phyloP scores from a whole-genome alignment of 768 basidiomycete species.

The Plicaturopsis crispa region DNA sequence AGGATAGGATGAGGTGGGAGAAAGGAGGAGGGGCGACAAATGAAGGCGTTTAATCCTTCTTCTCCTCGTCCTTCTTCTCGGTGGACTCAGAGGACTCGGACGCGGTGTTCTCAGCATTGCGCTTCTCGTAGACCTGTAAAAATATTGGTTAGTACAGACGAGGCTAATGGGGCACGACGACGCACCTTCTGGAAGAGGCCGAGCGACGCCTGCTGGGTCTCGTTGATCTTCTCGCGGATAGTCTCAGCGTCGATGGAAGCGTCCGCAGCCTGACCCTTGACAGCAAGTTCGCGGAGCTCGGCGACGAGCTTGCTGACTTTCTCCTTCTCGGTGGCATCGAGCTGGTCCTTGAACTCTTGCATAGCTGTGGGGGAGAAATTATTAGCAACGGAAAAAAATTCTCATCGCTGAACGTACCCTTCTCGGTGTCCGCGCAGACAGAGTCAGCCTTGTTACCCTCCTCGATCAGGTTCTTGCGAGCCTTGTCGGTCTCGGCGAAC shows the following conservation, averaged over 20 bases:
- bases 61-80: constrained; percentile 51
- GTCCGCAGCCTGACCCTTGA: constrained; percentile 87
- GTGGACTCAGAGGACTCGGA: constrained; percentile 27
- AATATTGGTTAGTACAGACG: background rate
- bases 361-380: constrained; percentile 46
- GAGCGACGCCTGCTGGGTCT: constrained; percentile 91
- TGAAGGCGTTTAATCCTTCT: constrained; percentile 63
- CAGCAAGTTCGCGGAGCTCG: constrained; percentile 84
- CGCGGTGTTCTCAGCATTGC: constrained; percentile 60
- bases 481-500: constrained; percentile 90
- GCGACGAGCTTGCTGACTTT: constrained; percentile 83
- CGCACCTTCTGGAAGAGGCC: constrained; percentile 91
- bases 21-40: constrained; percentile 3
- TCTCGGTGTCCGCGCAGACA: constrained; percentile 91
- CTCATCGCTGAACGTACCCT: constrained; percentile 44
- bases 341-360: constrained; percentile 96
- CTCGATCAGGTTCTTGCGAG: constrained; percentile 82
- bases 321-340: constrained; percentile 87
- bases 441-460: constrained; percentile 96
- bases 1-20: constrained; percentile 6
- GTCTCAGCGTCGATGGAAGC: constrained; percentile 71
- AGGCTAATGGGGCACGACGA: background rate
- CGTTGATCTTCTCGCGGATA: constrained; percentile 89
- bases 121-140: constrained; percentile 78
- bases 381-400: constrained; percentile 5